phyloP scores from a whole-genome alignment of 257 asterid genomes.

The Jacaranda mimosifolia region DNA sequence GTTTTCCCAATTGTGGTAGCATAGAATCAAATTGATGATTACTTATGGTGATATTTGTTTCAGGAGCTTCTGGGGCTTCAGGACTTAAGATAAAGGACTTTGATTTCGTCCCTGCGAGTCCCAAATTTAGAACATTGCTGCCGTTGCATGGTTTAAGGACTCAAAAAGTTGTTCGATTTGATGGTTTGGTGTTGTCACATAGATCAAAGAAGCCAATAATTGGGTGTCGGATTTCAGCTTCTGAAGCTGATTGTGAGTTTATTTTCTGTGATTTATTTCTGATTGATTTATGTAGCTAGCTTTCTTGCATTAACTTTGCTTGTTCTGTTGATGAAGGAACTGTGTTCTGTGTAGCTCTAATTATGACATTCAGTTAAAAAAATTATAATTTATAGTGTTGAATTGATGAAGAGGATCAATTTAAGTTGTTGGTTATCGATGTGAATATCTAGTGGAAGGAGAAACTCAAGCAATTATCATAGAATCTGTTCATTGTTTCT shows the following conservation, averaged over 20 bases:
- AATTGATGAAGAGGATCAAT: background rate
- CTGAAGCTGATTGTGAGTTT: constrained; percentile 58
- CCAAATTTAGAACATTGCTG: constrained; percentile 50
- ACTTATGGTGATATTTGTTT: constrained; percentile 31
- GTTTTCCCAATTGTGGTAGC: background rate
- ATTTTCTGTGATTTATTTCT: background rate
- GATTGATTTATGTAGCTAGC: no score
- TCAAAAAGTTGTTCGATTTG: constrained; percentile 36
- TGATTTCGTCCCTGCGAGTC: constrained; percentile 52
- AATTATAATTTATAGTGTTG: background rate
- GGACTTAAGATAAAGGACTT: constrained; percentile 55
- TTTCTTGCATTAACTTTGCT: no score
- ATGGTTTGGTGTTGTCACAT: constrained; percentile 52
- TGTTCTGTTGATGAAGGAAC: no score
- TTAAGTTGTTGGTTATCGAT: background rate
- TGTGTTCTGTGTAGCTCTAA: background rate
- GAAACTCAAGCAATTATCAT: background rate
- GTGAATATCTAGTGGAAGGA: background rate
- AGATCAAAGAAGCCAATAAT: constrained; percentile 49
- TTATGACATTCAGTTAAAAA: background rate
- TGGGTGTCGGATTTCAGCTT: constrained; percentile 48
- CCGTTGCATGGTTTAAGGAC: constrained; percentile 44
- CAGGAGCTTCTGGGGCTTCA: constrained; percentile 72
- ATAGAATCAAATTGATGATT: constrained; percentile 12
- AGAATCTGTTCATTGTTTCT: constrained; percentile 23